Evolutionary conservation across 73 alveolate species (phyloP).

Genomic region (Paramecium tetraurelia): DNA sequence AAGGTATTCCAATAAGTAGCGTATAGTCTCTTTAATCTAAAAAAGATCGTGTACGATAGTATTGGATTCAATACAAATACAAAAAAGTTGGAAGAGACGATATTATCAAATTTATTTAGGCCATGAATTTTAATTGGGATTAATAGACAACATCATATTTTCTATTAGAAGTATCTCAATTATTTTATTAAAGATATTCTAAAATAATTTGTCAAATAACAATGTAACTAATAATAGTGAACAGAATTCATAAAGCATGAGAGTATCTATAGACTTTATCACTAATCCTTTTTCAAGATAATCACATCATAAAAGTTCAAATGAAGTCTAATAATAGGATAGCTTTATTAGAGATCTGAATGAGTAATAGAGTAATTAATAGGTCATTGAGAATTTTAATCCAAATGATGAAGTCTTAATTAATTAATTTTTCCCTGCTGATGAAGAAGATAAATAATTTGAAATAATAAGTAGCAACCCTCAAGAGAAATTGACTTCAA

Average conservation of each 20-base stretch:
- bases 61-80: neutral
- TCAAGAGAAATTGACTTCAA: neutral
- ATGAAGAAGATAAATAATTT: neutral
- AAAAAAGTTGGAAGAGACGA: neutral
- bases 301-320: neutral
- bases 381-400: neutral
- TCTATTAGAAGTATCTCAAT: neutral
- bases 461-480: neutral
- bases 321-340: neutral
- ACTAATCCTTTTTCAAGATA: neutral
- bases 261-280: neutral
- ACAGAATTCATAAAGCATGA: neutral
- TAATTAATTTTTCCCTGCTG: neutral
- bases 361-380: neutral
- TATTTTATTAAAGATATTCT: neutral
- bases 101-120: neutral
- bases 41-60: conserved; percentile 4
- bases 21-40: neutral
- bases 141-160: neutral
- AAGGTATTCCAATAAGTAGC: conserved; percentile 14
- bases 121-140: neutral
- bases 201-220: neutral
- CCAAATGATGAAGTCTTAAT: conserved; percentile 3
- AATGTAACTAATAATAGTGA: neutral
- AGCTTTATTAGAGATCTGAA: neutral